Evolutionary conservation across 1,284 basidiomycete genomes (phyloP).

Genomic region (Heliocybe sulcata): DNA sequence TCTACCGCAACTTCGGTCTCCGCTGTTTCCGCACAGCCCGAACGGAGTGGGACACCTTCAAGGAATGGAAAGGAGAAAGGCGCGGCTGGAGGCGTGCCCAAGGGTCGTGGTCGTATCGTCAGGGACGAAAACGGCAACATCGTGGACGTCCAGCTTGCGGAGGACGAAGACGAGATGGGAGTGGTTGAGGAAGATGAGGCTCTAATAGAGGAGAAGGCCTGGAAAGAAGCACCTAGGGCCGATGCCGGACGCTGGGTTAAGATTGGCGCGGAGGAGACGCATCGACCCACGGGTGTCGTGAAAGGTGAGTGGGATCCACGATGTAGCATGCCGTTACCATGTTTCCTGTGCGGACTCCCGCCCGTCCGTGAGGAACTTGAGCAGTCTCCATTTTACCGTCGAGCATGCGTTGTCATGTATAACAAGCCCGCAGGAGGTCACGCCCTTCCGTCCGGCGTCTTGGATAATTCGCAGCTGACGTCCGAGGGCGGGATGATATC

Average conservation of each 20-base stretch:
- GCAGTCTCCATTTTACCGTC: too few relatives aligned
- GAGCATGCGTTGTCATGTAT: too few relatives aligned
- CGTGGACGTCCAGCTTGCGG: conserved; percentile 67
- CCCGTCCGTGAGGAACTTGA: not conserved
- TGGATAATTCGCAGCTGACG: too few relatives aligned
- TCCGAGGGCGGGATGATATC: not conserved
- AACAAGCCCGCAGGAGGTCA: too few relatives aligned
- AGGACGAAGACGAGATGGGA: conserved; percentile 34
- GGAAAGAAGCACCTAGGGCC: conserved; percentile 11
- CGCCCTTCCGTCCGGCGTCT: too few relatives aligned
- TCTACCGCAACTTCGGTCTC: conserved; percentile 2
- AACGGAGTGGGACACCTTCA: conserved; percentile 1
- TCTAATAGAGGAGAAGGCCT: conserved; percentile 19
- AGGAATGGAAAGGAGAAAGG: not conserved
- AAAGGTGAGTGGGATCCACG: not conserved
- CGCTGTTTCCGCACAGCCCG: conserved; percentile 4
- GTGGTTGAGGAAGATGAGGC: conserved; percentile 19
- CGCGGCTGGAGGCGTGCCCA: conserved; percentile 32
- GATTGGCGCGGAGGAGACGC: conserved; percentile 14
- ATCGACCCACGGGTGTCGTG: not conserved
- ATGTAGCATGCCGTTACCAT: not conserved
- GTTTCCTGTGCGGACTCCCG: not conserved
- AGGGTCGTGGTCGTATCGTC: conserved; percentile 80
- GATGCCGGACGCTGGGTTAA: conserved; percentile 26
- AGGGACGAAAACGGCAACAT: conserved; percentile 81